Conservation (phyloP, 352 stramenopile genomes). For the Globisporangium abappressorium region DNA sequence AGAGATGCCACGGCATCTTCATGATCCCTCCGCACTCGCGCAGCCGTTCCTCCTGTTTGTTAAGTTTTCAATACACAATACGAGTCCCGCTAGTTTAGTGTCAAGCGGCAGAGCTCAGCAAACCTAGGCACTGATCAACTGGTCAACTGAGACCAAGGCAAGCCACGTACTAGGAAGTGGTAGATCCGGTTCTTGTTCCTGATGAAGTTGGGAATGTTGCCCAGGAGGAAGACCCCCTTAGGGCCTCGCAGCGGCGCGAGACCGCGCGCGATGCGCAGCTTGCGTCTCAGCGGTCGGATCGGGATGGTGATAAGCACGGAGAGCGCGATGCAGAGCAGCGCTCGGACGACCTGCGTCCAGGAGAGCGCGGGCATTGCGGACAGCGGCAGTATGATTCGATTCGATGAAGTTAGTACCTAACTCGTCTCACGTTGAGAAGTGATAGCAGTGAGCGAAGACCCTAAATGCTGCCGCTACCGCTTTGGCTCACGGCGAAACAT, state of each 20-base stretch:
- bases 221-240: conserved; percentile 41
- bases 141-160: not conserved
- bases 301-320: not conserved
- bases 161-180: conserved; percentile 39
- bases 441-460: not conserved
- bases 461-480: too few relatives aligned
- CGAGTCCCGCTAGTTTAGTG: not conserved
- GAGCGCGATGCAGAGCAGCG: conserved; percentile 6
- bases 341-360: not conserved
- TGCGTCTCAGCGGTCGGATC: conserved; percentile 28
- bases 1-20: conserved; percentile 72
- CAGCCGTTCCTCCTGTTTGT: conserved; percentile 39
- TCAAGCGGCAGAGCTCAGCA: not conserved
- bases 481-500: too few relatives aligned
- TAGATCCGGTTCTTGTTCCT: conserved; percentile 54
- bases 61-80: not conserved
- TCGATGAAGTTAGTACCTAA: not conserved
- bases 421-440: not conserved
- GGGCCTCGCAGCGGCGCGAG: conserved; percentile 40
- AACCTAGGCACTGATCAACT: not conserved
- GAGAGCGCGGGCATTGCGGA: not conserved
- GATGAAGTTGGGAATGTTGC: conserved; percentile 52
- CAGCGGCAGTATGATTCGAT: not conserved
- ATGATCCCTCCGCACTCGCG: conserved; percentile 41
- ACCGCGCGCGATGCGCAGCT: conserved; percentile 49